Percentiles rank a stretch among this genome's conserved stretches.
These are phyloP conservation scores for Rhizopogon sp. DNA, from an alignment of 768 basidiomycete genomes.

Conservation along the genomic window DNA sequence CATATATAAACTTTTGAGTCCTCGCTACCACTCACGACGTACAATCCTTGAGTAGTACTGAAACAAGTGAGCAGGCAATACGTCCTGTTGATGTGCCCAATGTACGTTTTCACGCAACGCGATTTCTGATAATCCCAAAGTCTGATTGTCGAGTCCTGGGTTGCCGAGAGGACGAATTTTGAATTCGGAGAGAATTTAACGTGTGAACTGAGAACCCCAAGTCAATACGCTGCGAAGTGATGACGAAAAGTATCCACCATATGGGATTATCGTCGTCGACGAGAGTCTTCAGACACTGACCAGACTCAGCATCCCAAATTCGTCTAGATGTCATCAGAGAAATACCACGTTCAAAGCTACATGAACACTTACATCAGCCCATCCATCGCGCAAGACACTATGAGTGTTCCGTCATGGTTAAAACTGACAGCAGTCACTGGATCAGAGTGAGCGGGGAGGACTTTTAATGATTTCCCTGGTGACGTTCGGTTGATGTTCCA, in stretches of 20 bases:
- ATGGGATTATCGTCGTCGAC: constrained; percentile 96
- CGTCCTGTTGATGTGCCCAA: constrained; percentile 80
- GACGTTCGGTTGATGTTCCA: neutral
- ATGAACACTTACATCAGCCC: constrained; percentile 76
- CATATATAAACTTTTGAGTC: constrained; percentile 86
- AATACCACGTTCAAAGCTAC: neutral
- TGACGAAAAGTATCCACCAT: constrained; percentile 44
- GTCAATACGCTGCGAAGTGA: neutral
- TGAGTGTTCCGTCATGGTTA: constrained; percentile 91
- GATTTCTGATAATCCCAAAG: constrained; percentile 93
- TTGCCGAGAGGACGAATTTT: constrained; percentile 81
- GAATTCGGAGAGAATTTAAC: constrained; percentile 93
- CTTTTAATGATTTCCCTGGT: constrained; percentile 77
- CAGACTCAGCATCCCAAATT: constrained; percentile 95
- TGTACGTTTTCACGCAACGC: constrained; percentile 89
- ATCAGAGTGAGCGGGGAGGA: constrained; percentile 94
- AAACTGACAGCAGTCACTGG: constrained; percentile 93
- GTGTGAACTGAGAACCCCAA: constrained; percentile 54
- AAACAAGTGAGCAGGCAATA: constrained; percentile 77
- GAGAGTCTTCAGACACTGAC: constrained; percentile 95
- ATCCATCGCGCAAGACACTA: constrained; percentile 95
- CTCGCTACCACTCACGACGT: constrained; percentile 86
- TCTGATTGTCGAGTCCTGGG: constrained; percentile 91
- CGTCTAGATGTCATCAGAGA: constrained; percentile 49
- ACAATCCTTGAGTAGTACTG: constrained; percentile 50